phyloP scores from a whole-genome alignment of 2,329 filamentous ascomycete genomes.

The Monilinia vaccinii-corymbosi region DNA sequence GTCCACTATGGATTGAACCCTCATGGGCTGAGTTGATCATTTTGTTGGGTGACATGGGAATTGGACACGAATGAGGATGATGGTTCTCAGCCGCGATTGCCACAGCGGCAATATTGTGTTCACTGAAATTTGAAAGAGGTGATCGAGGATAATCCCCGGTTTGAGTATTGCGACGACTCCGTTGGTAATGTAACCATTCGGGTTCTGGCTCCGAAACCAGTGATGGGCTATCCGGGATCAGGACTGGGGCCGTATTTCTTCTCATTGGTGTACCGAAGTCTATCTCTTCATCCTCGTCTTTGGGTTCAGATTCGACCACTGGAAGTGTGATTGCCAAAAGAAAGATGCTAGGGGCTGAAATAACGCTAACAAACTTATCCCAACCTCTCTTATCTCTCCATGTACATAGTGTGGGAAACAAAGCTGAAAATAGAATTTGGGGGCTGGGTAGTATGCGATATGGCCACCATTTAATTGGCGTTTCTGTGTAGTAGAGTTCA shows the following conservation, averaged over 20 bases:
- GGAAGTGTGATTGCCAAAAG: constrained; percentile 83
- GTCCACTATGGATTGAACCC: constrained; percentile 4
- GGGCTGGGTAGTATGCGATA: constrained; percentile 65
- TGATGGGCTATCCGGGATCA: constrained; percentile 23
- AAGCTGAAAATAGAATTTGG: constrained; percentile 57
- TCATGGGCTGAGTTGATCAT: constrained; percentile 9
- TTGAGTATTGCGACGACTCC: constrained; percentile 37
- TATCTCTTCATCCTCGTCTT: constrained; percentile 35
- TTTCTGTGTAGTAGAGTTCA: constrained; percentile 17
- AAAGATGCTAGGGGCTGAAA: constrained; percentile 86
- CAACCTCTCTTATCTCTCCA: constrained; percentile 79
- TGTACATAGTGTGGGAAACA: constrained; percentile 79
- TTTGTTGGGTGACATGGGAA: constrained; percentile 11
- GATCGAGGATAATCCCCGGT: constrained; percentile 21
- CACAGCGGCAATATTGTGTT: constrained; percentile 29
- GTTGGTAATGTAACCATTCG: constrained; percentile 52
- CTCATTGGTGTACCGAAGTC: constrained; percentile 25
- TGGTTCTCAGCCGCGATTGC: constrained; percentile 27
- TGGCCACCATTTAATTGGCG: constrained; percentile 68
- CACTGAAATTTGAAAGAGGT: constrained; percentile 21
- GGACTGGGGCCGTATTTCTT: constrained; percentile 18
- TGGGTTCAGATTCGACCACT: constrained; percentile 67
- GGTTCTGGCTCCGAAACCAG: constrained; percentile 32
- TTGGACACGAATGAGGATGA: constrained; percentile 16
- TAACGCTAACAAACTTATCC: constrained; percentile 71